Conservation (phyloP, 1,284 basidiomycete genomes). For the Naganishia cerealis region DNA sequence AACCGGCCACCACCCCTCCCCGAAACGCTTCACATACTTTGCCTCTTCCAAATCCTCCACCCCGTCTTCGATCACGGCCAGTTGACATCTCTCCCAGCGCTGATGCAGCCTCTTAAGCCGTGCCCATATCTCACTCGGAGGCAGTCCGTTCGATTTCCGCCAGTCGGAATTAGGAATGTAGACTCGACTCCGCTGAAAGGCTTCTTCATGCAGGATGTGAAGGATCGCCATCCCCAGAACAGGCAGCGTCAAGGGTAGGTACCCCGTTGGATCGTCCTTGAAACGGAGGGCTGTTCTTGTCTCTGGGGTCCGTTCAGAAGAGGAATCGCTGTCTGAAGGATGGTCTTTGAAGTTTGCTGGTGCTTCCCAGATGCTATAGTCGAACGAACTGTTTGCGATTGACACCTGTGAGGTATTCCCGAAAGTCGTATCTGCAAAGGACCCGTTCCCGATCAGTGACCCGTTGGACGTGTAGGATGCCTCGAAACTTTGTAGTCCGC, state of each 20-base stretch:
- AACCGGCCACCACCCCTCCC: constrained; percentile 19
- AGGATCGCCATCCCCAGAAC: constrained; percentile 30
- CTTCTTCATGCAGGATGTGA: constrained; percentile 29
- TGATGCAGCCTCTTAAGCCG: constrained; percentile 22
- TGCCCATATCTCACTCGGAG: constrained; percentile 6
- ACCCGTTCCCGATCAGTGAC: constrained; percentile 4
- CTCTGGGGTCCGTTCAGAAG: neutral
- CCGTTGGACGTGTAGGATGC: constrained; percentile 18
- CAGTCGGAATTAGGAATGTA: constrained; percentile 22
- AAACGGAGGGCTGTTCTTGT: neutral
- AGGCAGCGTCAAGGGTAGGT: constrained; percentile 22
- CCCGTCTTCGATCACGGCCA: constrained; percentile 28
- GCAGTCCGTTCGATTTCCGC: constrained; percentile 16
- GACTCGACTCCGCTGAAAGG: constrained; percentile 6
- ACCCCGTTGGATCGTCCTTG: constrained; percentile 22
- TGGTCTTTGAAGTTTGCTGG: constrained; percentile 14
- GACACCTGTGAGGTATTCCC: neutral
- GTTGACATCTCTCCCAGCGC: constrained; percentile 26
- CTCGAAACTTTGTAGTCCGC: constrained; percentile 8
- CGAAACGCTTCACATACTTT: constrained; percentile 2
- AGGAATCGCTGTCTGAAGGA: constrained; percentile 24
- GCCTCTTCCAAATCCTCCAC: constrained; percentile 28
- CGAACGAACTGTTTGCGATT: constrained; percentile 1
- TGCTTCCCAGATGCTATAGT: constrained; percentile 25
- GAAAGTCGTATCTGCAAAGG: constrained; percentile 1